Evolutionary conservation across 768 basidiomycete genomes (phyloP).

Genomic region (Crucibulum laeve): DNA sequence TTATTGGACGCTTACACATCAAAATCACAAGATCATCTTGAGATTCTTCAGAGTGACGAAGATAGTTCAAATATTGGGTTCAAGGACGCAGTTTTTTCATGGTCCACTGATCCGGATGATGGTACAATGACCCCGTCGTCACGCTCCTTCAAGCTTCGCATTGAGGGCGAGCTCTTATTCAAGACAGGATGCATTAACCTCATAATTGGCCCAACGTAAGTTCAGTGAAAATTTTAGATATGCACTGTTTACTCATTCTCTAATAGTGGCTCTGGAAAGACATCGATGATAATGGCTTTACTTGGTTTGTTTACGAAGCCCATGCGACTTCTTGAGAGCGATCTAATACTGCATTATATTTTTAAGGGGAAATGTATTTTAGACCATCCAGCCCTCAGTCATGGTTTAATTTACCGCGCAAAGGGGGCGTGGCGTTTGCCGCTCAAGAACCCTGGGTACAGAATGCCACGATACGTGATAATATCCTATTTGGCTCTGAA

Average conservation of each 20-base stretch:
- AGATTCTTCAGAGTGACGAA: slow-evolving; percentile 13
- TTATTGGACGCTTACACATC: slow-evolving; percentile 26
- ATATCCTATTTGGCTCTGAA: slow-evolving; percentile 76
- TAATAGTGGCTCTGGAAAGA: slow-evolving; percentile 47
- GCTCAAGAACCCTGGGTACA: slow-evolving; percentile 86
- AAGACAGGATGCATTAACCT: slow-evolving; percentile 48
- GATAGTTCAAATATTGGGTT: slow-evolving; percentile 40
- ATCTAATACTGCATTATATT: neutral
- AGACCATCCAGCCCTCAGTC: slow-evolving; percentile 45
- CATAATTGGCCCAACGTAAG: slow-evolving; percentile 51
- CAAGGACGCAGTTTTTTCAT: slow-evolving; percentile 48
- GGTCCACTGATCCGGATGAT: slow-evolving; percentile 34
- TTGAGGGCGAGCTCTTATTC: slow-evolving; percentile 55
- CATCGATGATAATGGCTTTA: slow-evolving; percentile 58
- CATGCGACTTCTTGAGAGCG: neutral
- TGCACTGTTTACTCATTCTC: neutral
- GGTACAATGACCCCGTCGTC: slow-evolving; percentile 35
- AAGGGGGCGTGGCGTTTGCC: slow-evolving; percentile 70
- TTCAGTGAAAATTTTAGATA: neutral
- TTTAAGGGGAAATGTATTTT: slow-evolving; percentile 63
- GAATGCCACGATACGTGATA: slow-evolving; percentile 77
- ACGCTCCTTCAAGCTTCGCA: slow-evolving; percentile 44
- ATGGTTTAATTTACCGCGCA: slow-evolving; percentile 67
- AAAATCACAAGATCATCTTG: slow-evolving; percentile 35
- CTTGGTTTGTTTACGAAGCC: slow-evolving; percentile 23